Conservation (phyloP, 495 filamentous ascomycete species). For the Penicillium nucicola region DNA sequence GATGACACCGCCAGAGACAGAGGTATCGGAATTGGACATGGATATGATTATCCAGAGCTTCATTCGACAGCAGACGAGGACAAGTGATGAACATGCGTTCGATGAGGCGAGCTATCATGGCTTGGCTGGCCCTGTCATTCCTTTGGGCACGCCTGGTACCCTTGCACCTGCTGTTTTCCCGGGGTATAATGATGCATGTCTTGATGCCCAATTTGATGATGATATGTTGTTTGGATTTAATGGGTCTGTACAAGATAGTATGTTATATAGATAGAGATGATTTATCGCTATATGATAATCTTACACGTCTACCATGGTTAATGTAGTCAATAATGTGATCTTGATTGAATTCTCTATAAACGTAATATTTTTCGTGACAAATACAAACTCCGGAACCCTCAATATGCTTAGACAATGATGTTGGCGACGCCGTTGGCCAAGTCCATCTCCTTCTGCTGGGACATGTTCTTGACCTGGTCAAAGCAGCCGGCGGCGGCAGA, state of each 20-base stretch:
- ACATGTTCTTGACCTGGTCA: constrained; percentile 39
- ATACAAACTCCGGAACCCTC: constrained; percentile 7
- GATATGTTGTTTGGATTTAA: constrained; percentile 29
- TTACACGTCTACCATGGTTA: too few relatives aligned
- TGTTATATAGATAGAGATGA: constrained; percentile 8
- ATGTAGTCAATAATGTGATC: not conserved
- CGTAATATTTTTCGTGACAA: constrained; percentile 8
- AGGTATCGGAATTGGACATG: constrained; percentile 29
- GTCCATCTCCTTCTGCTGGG: constrained; percentile 11
- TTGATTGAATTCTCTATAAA: constrained; percentile 6
- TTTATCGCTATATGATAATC: not conserved
- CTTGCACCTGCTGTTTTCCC: not conserved
- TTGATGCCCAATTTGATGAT: constrained; percentile 8
- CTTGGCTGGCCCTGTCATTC: not conserved
- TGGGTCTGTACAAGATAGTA: constrained; percentile 19
- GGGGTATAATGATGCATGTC: not conserved
- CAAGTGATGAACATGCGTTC: not conserved
- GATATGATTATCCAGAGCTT: constrained; percentile 37
- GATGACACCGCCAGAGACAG: constrained; percentile 9
- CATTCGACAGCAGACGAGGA: constrained; percentile 13
- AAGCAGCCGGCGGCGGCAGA: constrained; percentile 68
- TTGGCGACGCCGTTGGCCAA: constrained; percentile 12
- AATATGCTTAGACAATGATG: constrained; percentile 9
- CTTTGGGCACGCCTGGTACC: not conserved
- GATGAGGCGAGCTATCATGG: not conserved